A percentile compares a stretch with the other conserved stretches of the same genome.
phyloP scores from a whole-genome alignment of 1,139 yeast genomes.

The Suhomyces bolitotheri region DNA sequence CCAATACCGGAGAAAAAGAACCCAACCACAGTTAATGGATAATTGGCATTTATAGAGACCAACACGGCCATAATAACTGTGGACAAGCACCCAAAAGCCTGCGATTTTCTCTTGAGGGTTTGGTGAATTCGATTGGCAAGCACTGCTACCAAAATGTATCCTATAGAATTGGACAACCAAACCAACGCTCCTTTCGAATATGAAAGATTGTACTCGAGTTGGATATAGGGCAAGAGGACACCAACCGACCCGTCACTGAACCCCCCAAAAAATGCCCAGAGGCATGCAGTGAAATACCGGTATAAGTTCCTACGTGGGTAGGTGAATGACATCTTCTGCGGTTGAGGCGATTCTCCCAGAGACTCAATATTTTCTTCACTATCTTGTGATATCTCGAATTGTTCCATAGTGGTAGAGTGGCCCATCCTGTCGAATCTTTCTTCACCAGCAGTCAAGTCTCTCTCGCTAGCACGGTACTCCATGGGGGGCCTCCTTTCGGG shows the following conservation, averaged over 20 bases:
- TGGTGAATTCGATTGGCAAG: slow-evolving; percentile 35
- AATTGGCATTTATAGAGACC: slow-evolving; percentile 33
- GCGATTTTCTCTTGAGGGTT: slow-evolving; percentile 38
- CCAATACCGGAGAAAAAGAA: slow-evolving; percentile 23
- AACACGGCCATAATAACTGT: slow-evolving; percentile 41
- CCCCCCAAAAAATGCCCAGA: slow-evolving; percentile 35
- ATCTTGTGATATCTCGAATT: slow-evolving; percentile 6
- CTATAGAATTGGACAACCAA: slow-evolving; percentile 47
- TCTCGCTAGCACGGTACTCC: slow-evolving; percentile 13
- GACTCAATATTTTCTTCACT: background rate
- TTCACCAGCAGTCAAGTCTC: background rate
- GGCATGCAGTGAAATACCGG: slow-evolving; percentile 41
- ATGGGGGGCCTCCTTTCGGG: slow-evolving; percentile 13
- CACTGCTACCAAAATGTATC: slow-evolving; percentile 39
- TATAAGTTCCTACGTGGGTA: slow-evolving; percentile 45
- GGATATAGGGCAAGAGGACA: slow-evolving; percentile 43
- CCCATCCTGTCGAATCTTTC: background rate
- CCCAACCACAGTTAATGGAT: slow-evolving; percentile 20
- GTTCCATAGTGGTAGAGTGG: slow-evolving; percentile 1
- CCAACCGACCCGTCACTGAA: slow-evolving; percentile 46
- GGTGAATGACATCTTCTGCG: slow-evolving; percentile 22
- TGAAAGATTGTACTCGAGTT: slow-evolving; percentile 35
- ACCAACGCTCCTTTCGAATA: slow-evolving; percentile 46
- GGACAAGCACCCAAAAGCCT: slow-evolving; percentile 34
- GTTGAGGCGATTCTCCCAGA: background rate